Base-by-base conservation (phyloP, 164 flowering plant species). In the Chimonanthus praecox region DNA sequence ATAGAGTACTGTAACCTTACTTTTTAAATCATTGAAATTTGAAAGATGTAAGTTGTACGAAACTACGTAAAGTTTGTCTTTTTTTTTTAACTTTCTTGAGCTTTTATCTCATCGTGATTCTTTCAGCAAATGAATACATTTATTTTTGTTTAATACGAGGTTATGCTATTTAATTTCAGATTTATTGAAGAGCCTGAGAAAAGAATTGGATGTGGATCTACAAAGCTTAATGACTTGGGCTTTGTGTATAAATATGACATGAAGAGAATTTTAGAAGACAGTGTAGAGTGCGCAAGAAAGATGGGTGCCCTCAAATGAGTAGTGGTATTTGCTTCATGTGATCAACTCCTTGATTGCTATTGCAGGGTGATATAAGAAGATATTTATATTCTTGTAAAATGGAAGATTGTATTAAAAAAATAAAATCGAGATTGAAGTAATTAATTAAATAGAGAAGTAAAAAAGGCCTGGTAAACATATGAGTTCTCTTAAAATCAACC, bases 191-290 rank as follows among this genome's bases (percentile, higher is more conserved):
- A 66, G 7, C 11, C 58, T 10, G 75, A 69, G 49, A 70, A 64
- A 21, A 74, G 63, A 50, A 62, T 72, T 20, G 50, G 45, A 1
- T 76, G 78, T 75, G 80, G 72, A 20, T 68, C 79, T 8, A 76
- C 62, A 16, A 83, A 75, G 74, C 77, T 83, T 64, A 67, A 18
- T 9, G 80, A 77, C 11, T 33, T 72, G 49, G 83, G 83, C 11
- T 80, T 83, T 47, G 43, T 74, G 20, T 77, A 78, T 58, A 80
- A 74, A 43, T 77, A 71, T 69, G 82, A 77, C 43, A 11, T 58
- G 33, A 61, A 77, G 62, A 68, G 13, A 70, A 75, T 73, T 18
- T 73, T 83, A 49, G 70, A 77, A 5, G 83, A 68, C 33, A 76
- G 73, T 49, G 16, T 83, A 7, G 51, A 64, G 13, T 80, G 74